Base-by-base conservation (phyloP, 2,329 filamentous ascomycete genomes). In the Laburnicola sp. region DNA sequence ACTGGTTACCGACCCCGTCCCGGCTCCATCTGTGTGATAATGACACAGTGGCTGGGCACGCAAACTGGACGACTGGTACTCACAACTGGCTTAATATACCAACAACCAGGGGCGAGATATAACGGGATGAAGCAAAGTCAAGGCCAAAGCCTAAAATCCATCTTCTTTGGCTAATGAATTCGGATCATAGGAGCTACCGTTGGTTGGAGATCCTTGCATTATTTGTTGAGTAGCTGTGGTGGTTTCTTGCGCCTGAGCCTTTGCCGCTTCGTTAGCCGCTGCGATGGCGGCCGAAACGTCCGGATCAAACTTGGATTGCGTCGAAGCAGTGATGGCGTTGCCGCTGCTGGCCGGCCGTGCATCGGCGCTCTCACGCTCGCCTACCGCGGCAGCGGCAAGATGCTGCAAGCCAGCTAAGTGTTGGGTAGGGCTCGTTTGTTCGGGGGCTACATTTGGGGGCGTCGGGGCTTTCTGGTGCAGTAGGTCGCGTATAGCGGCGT, bases 371-470 rank as follows among this genome's bases (percentile, higher is more conserved):
- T 69, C 69, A 11, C 70, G 67, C 50, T 72, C 70, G 11, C 69
- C 69, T 0, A 74, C 71, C 4, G 71, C 71, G 7, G 71, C 70
- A 3, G 69, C 71, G 21, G 71, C 70, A 3, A 73, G 68, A 45
- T 73, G 70, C 43, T 73, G 69, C 0, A 73, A 62, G 10, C 70
- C 69, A 16, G 64, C 69, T 66, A 74, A 71, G 46, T 73, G 69
- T 45, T 71, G 63, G 5, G 55, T 56, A 6, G 66, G 51, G 42
- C 53, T 63, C 5, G 59, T 59, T 36, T 64, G 68, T 23, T 71
- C 69, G 3, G 51, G 36, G 2, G 55, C 30, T 4, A 50, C 45
- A 6, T 60, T 63, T 4, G 60, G 50, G 1, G 66, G 61, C 3
- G 60, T 59, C 9, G 59, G 56, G 5, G 57, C 48, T 41, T 63